Conservation (phyloP, 768 basidiomycete species). For the Amanita inopinata region DNA sequence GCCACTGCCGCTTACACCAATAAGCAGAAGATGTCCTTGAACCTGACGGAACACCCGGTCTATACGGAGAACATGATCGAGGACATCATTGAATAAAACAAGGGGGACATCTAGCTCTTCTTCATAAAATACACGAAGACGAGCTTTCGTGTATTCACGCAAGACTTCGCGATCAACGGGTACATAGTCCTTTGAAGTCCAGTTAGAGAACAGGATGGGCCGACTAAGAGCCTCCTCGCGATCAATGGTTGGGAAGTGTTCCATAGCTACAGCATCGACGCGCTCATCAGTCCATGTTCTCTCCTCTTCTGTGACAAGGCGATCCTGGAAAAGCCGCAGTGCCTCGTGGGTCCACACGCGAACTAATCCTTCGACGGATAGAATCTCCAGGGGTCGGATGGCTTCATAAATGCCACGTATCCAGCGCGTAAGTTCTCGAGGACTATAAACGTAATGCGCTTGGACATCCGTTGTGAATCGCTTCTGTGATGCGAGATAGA, state of each 20-base stretch:
- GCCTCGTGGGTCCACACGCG: conserved; percentile 98
- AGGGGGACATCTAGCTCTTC: conserved; percentile 97
- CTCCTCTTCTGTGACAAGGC: conserved; percentile 89
- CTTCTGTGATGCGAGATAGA: conserved; percentile 90
- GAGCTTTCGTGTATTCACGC: conserved; percentile 93
- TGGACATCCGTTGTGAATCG: conserved; percentile 95
- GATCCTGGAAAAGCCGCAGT: conserved; percentile 93
- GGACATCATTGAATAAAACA: conserved; percentile 96
- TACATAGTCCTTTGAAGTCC: conserved; percentile 96
- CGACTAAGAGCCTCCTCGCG: conserved; percentile 76
- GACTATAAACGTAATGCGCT: conserved; percentile 98
- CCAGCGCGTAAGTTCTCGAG: conserved; percentile 98
- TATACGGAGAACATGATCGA: conserved; percentile 96
- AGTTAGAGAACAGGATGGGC: conserved; percentile 96
- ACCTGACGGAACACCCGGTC: conserved; percentile 98
- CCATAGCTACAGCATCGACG: conserved; percentile 74
- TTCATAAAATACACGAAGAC: conserved; percentile 96
- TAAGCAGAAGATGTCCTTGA: conserved; percentile 92
- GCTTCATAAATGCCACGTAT: conserved; percentile 96
- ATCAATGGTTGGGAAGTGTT: conserved; percentile 91
- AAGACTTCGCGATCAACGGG: conserved; percentile 90
- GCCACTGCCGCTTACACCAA: conserved; percentile 96
- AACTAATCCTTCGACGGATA: conserved; percentile 91
- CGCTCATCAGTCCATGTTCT: conserved; percentile 91
- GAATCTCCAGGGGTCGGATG: conserved; percentile 85